phyloP scores from a whole-genome alignment of 352 stramenopile genomes.

The Phytophthora agathidicida region DNA sequence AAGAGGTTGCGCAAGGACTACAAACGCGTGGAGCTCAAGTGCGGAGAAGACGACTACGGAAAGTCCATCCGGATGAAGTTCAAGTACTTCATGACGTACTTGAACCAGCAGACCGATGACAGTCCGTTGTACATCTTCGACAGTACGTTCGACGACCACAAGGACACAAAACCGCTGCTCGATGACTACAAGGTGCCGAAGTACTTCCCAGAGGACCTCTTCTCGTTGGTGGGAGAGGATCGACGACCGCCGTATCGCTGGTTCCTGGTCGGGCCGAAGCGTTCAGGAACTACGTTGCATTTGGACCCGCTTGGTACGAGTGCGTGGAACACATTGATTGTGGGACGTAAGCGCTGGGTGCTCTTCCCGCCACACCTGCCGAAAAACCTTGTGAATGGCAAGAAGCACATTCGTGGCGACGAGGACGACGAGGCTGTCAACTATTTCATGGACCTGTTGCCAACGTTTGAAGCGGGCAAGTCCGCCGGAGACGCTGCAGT shows the following conservation, averaged over 20 bases:
- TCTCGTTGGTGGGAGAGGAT: conserved; percentile 84
- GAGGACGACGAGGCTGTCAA: conserved; percentile 93
- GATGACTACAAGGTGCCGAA: conserved; percentile 79
- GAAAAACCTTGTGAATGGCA: conserved; percentile 78
- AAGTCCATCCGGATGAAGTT: conserved; percentile 84
- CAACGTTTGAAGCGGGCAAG: conserved; percentile 85
- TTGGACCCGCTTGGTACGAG: conserved; percentile 96
- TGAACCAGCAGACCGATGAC: conserved; percentile 83
- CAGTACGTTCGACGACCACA: conserved; percentile 91
- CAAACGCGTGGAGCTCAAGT: conserved; percentile 80
- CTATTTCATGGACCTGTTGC: conserved; percentile 93
- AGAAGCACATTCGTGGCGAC: conserved; percentile 85
- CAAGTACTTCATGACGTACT: conserved; percentile 82
- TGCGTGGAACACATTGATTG: conserved; percentile 96
- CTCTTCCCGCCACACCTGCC: conserved; percentile 93
- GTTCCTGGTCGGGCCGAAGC: conserved; percentile 94
- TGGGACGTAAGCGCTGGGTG: conserved; percentile 96
- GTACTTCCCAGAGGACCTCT: conserved; percentile 88
- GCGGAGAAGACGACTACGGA: conserved; percentile 81
- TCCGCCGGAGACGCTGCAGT: conserved; percentile 59
- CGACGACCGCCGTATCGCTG: conserved; percentile 95
- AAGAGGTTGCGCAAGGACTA: conserved; percentile 83
- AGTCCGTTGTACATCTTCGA: conserved; percentile 98
- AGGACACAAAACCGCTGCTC: conserved; percentile 76
- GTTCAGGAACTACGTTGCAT: conserved; percentile 94